Conservation (phyloP, 768 basidiomycete species). For the Gymnopilus junonius region DNA sequence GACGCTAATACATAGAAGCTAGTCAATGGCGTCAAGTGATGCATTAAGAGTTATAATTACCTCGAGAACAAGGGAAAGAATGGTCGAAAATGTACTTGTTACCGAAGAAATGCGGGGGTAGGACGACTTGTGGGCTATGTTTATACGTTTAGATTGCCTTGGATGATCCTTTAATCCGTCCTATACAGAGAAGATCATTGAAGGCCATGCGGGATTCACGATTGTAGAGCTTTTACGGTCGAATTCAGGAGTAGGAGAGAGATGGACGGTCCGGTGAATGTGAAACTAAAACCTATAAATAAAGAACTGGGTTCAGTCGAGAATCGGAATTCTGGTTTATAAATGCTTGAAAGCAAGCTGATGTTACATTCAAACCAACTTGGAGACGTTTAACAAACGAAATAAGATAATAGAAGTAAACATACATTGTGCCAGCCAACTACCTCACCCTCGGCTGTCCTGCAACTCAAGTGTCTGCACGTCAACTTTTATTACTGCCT, state of each 20-base stretch:
- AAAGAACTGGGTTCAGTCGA: too few species aligned
- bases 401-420: too few species aligned
- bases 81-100: background rate
- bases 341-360: too few species aligned
- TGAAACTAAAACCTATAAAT: background rate
- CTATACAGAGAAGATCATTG: background rate
- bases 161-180: background rate
- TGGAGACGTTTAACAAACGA: too few species aligned
- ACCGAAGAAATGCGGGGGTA: background rate
- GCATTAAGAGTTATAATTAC: background rate
- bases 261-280: background rate
- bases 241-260: background rate
- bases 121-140: background rate
- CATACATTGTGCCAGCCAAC: too few species aligned
- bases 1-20: background rate
- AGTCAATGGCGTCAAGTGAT: background rate
- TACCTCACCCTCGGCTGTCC: too few species aligned
- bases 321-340: too few species aligned
- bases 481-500: too few species aligned
- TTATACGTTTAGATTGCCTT: background rate
- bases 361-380: too few species aligned
- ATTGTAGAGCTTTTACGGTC: background rate
- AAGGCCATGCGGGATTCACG: background rate
- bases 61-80: conserved; percentile 1
- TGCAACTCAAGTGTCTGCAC: too few species aligned